Conservation (phyloP, 2,329 filamentous ascomycete species). For the Macrophomina tecta region DNA sequence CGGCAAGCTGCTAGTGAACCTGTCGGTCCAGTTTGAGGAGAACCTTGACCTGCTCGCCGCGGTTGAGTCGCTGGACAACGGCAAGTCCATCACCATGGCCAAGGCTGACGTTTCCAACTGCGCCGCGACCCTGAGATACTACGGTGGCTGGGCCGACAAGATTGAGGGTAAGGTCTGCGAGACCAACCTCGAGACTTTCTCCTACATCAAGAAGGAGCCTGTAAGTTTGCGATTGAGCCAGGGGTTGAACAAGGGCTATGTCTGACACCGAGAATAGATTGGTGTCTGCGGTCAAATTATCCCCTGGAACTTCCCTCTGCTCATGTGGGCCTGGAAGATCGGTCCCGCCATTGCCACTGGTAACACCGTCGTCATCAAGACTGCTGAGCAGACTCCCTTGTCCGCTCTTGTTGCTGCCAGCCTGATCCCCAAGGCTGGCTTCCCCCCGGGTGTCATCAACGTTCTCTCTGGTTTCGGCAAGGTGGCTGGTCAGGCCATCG, state of each 20-base stretch:
- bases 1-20: conserved; percentile 72
- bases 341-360: conserved; percentile 74
- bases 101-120: conserved; percentile 75
- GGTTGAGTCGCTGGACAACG: conserved; percentile 87
- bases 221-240: conserved; percentile 44
- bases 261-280: conserved; percentile 53
- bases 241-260: neutral
- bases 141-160: conserved; percentile 92
- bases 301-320: conserved; percentile 85
- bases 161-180: conserved; percentile 86
- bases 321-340: conserved; percentile 86
- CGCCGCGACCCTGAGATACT: conserved; percentile 78
- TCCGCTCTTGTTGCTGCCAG: conserved; percentile 69
- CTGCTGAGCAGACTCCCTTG: conserved; percentile 77
- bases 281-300: conserved; percentile 88
- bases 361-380: conserved; percentile 76
- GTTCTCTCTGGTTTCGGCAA: conserved; percentile 79
- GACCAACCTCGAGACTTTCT: conserved; percentile 77
- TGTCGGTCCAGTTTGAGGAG: conserved; percentile 81
- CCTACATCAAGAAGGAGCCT: conserved; percentile 82
- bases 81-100: conserved; percentile 79
- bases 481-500: conserved; percentile 76
- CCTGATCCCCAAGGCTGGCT: conserved; percentile 76
- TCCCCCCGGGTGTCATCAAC: conserved; percentile 79
- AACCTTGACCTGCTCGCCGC: conserved; percentile 77